Percentiles rank a stretch among this genome's conserved stretches.
Evolutionary conservation across 2,329 filamentous ascomycete genomes (phyloP).

Genomic region (Fusarium virguliforme): DNA sequence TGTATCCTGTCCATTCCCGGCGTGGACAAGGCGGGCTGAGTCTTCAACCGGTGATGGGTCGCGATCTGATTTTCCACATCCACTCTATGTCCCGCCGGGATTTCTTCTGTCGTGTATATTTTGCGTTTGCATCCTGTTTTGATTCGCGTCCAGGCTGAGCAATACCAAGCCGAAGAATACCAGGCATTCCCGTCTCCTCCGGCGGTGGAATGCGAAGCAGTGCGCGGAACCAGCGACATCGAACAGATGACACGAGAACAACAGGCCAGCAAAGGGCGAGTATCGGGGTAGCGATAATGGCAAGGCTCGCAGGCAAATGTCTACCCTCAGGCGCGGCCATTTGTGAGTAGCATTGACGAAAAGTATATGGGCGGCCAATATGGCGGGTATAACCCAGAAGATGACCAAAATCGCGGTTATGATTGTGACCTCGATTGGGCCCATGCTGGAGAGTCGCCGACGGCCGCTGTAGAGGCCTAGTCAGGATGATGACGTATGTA

Average conservation of each 20-base stretch:
- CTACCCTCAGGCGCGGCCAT: not conserved
- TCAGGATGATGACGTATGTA: not conserved
- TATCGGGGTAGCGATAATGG: not conserved
- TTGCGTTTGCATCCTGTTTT: not conserved
- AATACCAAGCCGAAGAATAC: not conserved
- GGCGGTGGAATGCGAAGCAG: not conserved
- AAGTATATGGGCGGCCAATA: not conserved
- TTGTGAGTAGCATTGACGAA: not conserved
- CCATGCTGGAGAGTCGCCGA: not conserved
- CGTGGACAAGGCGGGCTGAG: not conserved
- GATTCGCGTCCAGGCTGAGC: not conserved
- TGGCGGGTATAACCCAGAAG: not conserved
- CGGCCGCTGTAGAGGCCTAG: not conserved
- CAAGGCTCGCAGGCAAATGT: not conserved
- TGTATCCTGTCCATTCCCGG: not conserved
- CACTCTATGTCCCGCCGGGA: not conserved
- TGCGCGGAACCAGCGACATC: not conserved
- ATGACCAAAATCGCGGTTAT: not conserved
- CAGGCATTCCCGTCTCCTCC: not conserved
- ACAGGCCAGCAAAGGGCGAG: not conserved
- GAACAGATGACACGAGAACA: not conserved
- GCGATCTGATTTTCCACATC: not conserved
- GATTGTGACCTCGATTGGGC: not conserved
- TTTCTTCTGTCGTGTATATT: not conserved
- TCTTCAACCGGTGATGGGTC: not conserved